Base-by-base conservation (phyloP, 331 rosid species). In the Spiraea crenata region DNA sequence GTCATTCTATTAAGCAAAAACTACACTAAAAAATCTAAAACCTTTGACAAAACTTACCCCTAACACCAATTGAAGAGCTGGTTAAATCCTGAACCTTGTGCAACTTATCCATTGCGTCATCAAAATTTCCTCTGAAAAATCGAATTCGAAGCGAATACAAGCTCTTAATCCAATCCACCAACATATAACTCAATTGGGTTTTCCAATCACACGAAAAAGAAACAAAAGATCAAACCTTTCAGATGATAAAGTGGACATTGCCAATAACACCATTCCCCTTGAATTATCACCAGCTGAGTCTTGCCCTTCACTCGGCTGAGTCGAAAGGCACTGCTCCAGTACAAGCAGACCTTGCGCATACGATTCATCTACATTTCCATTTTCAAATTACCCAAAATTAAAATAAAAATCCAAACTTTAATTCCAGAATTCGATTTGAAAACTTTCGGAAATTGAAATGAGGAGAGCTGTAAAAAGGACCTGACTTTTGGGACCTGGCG, bases 401-500 rank as follows among this genome's bases (percentile, higher is more conserved):
- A 82, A 69, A 46, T 16, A 38, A 14, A 17, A 61, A 35, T 7
- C 31, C 31, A 25, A 50, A 61, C 45, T 42, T 40, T 7, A 13
- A 15, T 25, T 68, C 25, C 47, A 31, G 1, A 48, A 42, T 40
- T 35, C 11, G 12, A 3, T 11, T 20, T 2, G 4, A 66, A 77
- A 57, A 3, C 51, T 76, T 42, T 31, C 57, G 31, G 5, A 48
- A 57, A 63, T 6, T 14, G 50, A 39, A 59, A 54, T 60, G 14
- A 4, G 4, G 3, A 4, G 20, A 11, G 15, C 4, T 31, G 37
- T 5, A 58, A 57, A 25, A n/a, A 49, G 69, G 59, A 91, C 99
- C 95, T 83, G 97, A 85, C 81, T 86, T 84, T 1, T 82, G 89
- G 59, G 82, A 82, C 89, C 96, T 86, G 55, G 96, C 95, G 63